Base-by-base conservation (phyloP, 2,329 filamentous ascomycete species). In the Aspergillus sp. region DNA sequence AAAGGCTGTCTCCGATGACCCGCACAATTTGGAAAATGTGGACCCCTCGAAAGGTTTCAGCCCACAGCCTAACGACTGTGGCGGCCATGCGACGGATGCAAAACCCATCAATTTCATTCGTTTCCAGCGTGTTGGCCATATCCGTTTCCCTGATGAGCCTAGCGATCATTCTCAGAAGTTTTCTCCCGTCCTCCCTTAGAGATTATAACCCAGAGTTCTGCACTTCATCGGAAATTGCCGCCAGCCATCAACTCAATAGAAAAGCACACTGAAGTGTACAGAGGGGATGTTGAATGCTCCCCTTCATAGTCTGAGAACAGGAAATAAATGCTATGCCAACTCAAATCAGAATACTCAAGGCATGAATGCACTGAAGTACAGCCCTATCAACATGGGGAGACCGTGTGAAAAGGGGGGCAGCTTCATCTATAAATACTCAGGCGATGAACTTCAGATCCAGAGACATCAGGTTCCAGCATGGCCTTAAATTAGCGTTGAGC, bases 361-460 rank as follows among this genome's bases (percentile, higher is more conserved):
- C 52, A 35, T 58, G 53, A n/a, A 49, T 52, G 27, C 47, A 53
- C 42, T 57, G 50, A 11, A 55, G 46, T 12, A 55, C 33, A 6
- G 52, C 51, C 26, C 45, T 47, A 40, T 50, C 46, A 9, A 54
- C 28, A 27, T 41, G 38, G 8, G 45, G 46, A 34, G 45, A 46
- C 32, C 41, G 45, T 6, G 38, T 5, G 26, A 37, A 27, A 5
- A 7, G 26, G 19, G 11, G 7, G n/a, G 9, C 7, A 6, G 11
- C 8, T 6, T 8, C 2, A 6, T 37, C 12, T 19, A n/a, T 28
- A 12, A 42, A 42, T 10, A 38, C 40, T 28, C 40, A 39, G 34
- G 40, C 37, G 30, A 43, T 46, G 19, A 37, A 41, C 8, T 39
- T 29, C 4, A 46, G 41, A 27, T 53, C 41, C 27, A 42, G 33